A percentile compares a stretch with the other conserved stretches of the same genome.
These are phyloP conservation scores for Acaromyces ingoldii DNA, from an alignment of 1,284 basidiomycete species.

Conservation along the genomic window DNA sequence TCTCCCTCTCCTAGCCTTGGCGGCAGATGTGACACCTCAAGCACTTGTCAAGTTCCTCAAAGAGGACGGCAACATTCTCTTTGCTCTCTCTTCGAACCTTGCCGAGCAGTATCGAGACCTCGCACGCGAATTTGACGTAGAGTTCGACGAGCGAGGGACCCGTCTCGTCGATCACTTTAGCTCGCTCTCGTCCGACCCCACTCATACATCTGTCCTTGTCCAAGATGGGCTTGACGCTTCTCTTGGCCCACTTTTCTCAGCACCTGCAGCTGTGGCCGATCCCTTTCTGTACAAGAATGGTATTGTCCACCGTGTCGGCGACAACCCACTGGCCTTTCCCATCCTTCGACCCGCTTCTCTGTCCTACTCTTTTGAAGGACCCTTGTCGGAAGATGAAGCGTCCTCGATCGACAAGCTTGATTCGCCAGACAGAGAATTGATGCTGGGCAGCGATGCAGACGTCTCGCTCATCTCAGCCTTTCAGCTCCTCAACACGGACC, in stretches of 20 bases:
- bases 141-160: constrained; percentile 54
- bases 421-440: neutral
- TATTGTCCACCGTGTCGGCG: constrained; percentile 66
- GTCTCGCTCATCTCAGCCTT: constrained; percentile 74
- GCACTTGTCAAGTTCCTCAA: constrained; percentile 69
- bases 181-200: constrained; percentile 27
- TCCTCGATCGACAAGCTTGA: neutral
- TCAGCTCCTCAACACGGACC: constrained; percentile 73
- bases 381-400: constrained; percentile 2
- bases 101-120: constrained; percentile 56
- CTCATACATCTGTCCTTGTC: constrained; percentile 35
- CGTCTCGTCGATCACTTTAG: constrained; percentile 55
- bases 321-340: constrained; percentile 75
- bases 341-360: constrained; percentile 68
- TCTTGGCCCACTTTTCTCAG: constrained; percentile 15
- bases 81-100: constrained; percentile 66
- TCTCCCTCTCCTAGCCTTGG: constrained; percentile 57
- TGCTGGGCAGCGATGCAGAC: constrained; percentile 60
- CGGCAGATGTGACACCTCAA: constrained; percentile 76
- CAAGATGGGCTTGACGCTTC: too few relatives aligned
- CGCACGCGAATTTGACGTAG: constrained; percentile 58
- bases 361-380: constrained; percentile 40
- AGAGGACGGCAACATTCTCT: constrained; percentile 69
- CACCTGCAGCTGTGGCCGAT: constrained; percentile 52
- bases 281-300: constrained; percentile 66